Evolutionary conservation across 257 asterid genomes (phyloP).

Genomic region (Jasminum sambac): DNA sequence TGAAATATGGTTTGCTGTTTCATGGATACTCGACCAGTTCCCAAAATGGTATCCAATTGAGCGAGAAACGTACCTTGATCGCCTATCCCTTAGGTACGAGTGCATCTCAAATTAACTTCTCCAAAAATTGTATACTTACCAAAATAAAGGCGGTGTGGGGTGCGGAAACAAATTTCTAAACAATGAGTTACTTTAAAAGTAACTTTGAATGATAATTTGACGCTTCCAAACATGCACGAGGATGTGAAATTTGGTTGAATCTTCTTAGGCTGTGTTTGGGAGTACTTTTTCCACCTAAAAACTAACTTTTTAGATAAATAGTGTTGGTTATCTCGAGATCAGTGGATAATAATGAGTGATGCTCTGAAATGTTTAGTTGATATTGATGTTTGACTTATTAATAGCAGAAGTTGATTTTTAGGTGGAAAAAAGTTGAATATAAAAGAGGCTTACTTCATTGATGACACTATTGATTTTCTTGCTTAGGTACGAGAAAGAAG

Average conservation of each 20-base stretch:
- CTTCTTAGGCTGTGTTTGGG: background rate
- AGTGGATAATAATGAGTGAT: too few relatives aligned
- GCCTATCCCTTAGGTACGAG: constrained; percentile 73
- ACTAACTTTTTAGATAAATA: too few relatives aligned
- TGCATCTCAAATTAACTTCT: background rate
- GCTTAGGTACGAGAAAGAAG: constrained; percentile 80
- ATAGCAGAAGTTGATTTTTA: too few relatives aligned
- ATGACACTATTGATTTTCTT: background rate
- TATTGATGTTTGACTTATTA: too few relatives aligned
- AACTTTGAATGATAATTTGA: background rate
- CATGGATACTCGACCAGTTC: constrained; percentile 95
- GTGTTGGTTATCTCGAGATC: too few relatives aligned
- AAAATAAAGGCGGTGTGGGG: too few relatives aligned
- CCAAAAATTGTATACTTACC: too few relatives aligned
- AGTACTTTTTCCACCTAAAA: too few relatives aligned
- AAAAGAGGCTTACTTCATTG: background rate
- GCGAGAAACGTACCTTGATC: constrained; percentile 92
- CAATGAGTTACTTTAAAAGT: background rate
- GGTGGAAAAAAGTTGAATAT: too few relatives aligned
- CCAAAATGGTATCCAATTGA: constrained; percentile 90
- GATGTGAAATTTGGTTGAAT: constrained; percentile 4
- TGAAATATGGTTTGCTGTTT: constrained; percentile 92
- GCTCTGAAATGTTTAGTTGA: too few relatives aligned
- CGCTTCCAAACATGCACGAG: background rate
- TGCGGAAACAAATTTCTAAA: too few relatives aligned